Percentiles rank a stretch among this genome's conserved stretches.
phyloP scores from a whole-genome alignment of 257 asterid genomes.

The Paulownia fortunei region DNA sequence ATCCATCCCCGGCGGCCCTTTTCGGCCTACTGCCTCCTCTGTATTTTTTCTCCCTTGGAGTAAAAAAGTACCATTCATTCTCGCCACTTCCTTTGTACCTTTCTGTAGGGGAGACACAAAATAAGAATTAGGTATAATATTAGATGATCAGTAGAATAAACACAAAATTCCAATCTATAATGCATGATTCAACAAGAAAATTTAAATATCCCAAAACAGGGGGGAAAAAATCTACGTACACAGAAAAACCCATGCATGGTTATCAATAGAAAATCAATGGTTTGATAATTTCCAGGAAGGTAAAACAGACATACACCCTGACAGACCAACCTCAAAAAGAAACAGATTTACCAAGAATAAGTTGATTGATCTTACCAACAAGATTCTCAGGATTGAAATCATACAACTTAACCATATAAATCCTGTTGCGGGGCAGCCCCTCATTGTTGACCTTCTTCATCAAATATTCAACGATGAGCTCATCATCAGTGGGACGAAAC shows the following conservation, averaged over 20 bases:
- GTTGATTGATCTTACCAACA: neutral
- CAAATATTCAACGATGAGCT: neutral
- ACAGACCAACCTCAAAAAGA: neutral
- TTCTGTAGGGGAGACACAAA: neutral
- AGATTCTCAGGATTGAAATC: neutral
- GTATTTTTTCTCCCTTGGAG: neutral
- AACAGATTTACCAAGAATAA: neutral
- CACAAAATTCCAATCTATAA: neutral
- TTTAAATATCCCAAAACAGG: neutral
- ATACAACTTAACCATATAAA: neutral
- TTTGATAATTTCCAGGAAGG: neutral
- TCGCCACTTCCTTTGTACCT: neutral
- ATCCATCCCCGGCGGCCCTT: conserved; percentile 1
- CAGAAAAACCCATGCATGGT: neutral
- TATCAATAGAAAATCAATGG: too few species aligned
- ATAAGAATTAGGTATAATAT: too few species aligned
- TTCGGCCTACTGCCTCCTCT: neutral
- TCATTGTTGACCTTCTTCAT: neutral
- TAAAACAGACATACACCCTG: too few species aligned
- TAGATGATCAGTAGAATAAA: too few species aligned
- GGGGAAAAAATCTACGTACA: neutral
- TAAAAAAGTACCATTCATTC: too few species aligned
- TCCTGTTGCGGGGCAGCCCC: neutral
- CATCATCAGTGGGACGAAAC: neutral
- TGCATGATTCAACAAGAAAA: too few species aligned